Conservation (phyloP, 768 basidiomycete species). For the Albatrellus ellisii region DNA sequence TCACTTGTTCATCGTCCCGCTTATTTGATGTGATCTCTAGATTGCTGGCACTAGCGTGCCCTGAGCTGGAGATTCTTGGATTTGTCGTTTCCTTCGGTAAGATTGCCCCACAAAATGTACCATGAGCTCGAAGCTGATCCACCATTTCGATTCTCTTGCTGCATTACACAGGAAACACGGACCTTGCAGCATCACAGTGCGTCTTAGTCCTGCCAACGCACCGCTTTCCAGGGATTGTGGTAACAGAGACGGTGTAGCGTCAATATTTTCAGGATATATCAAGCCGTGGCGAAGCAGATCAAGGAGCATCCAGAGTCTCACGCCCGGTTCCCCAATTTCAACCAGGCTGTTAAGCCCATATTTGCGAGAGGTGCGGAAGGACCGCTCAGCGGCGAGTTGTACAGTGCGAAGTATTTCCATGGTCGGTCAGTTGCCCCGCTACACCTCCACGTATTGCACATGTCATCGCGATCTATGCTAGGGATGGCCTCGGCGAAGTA, state of each 20-base stretch:
- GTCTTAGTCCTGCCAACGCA: slow-evolving; percentile 17
- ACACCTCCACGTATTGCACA: slow-evolving; percentile 1
- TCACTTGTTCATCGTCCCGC: neutral
- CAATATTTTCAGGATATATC: slow-evolving; percentile 70
- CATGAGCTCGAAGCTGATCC: neutral
- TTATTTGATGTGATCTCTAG: slow-evolving; percentile 23
- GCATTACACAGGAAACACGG: slow-evolving; percentile 72
- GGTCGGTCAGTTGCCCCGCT: slow-evolving; percentile 37
- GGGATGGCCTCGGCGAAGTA: slow-evolving; percentile 60
- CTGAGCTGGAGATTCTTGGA: slow-evolving; percentile 70
- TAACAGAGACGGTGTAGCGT: slow-evolving; percentile 28
- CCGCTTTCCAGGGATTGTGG: neutral
- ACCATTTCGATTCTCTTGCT: no score
- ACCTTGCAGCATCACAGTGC: slow-evolving; percentile 46
- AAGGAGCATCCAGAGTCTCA: slow-evolving; percentile 37
- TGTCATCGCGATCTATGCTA: slow-evolving; percentile 15
- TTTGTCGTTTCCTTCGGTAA: slow-evolving; percentile 67
- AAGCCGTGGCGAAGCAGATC: slow-evolving; percentile 48
- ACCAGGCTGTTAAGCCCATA: slow-evolving; percentile 36
- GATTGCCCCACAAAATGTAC: slow-evolving; percentile 10
- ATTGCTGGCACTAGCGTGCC: slow-evolving; percentile 67
- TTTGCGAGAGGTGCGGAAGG: slow-evolving; percentile 49
- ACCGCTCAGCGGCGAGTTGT: slow-evolving; percentile 59
- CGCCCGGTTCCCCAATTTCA: slow-evolving; percentile 49
- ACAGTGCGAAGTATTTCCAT: slow-evolving; percentile 78